Evolutionary conservation across 169 alveolate genomes (phyloP).

Genomic region (Plasmodium yoelii): DNA sequence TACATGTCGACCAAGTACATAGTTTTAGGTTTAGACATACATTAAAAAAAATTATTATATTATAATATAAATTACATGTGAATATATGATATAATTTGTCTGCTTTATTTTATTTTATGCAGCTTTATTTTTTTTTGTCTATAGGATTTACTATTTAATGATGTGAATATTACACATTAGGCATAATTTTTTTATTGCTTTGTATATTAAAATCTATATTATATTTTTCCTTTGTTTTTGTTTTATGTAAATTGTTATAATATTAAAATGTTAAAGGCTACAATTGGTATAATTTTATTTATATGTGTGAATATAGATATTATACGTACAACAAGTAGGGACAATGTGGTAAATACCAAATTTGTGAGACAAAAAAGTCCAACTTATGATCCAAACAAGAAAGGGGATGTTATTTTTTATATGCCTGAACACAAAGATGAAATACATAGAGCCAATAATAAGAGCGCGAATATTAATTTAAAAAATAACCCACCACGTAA

Average conservation of each 20-base stretch:
- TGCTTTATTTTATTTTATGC: too few relatives aligned
- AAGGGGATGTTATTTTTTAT: slow-evolving; percentile 63
- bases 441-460: background rate
- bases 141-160: slow-evolving; percentile 6
- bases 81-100: too few relatives aligned
- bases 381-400: slow-evolving; percentile 31
- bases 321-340: slow-evolving; percentile 3
- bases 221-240: background rate
- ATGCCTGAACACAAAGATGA: slow-evolving; percentile 34
- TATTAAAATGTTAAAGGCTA: slow-evolving; percentile 62
- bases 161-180: slow-evolving; percentile 14
- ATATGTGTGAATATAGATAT: slow-evolving; percentile 25
- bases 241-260: background rate
- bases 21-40: too few relatives aligned
- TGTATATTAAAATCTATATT: background rate
- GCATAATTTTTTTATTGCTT: too few relatives aligned
- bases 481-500: background rate
- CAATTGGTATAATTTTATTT: slow-evolving; percentile 27
- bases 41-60: too few relatives aligned
- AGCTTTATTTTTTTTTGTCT: too few relatives aligned
- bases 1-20: too few relatives aligned
- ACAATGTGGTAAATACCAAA: slow-evolving; percentile 10
- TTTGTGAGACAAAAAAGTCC: slow-evolving; percentile 32
- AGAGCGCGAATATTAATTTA: slow-evolving; percentile 10
- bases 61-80: too few relatives aligned